These are phyloP conservation scores for Talinum fruticosum DNA, from an alignment of 148 eudicot species.

Conservation along the genomic window DNA sequence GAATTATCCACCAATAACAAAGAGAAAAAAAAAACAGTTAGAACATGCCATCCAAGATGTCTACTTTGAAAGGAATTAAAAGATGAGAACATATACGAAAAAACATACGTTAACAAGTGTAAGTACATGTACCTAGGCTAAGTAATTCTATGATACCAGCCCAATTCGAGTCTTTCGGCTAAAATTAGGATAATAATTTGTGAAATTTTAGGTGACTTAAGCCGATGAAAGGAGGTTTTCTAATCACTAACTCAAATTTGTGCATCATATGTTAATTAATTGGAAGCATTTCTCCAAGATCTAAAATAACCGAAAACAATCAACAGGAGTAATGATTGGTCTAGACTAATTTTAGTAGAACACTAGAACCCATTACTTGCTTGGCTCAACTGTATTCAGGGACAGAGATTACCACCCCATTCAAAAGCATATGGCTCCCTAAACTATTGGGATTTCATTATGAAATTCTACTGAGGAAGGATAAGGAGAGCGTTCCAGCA, in stretches of 20 bases:
- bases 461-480: background rate
- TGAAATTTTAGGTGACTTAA: too few species aligned
- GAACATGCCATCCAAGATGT: background rate
- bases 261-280: background rate
- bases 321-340: background rate
- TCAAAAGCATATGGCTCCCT: background rate
- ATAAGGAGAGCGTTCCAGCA: background rate
- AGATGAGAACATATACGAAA: background rate
- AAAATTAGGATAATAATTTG: too few species aligned
- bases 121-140: too few species aligned
- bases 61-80: background rate
- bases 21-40: conserved; percentile 15
- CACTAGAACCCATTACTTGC: background rate
- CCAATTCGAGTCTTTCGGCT: too few species aligned
- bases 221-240: too few species aligned
- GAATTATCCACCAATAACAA: background rate
- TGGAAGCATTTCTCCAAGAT: background rate
- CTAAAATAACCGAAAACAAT: background rate
- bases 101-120: too few species aligned
- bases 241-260: too few species aligned
- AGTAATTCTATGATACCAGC: too few species aligned
- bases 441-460: background rate
- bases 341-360: background rate
- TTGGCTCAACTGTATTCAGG: background rate
- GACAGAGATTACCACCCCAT: background rate